Evolutionary conservation across 1,284 basidiomycete species (phyloP).

Genomic region (Phellinidium pouzarii): DNA sequence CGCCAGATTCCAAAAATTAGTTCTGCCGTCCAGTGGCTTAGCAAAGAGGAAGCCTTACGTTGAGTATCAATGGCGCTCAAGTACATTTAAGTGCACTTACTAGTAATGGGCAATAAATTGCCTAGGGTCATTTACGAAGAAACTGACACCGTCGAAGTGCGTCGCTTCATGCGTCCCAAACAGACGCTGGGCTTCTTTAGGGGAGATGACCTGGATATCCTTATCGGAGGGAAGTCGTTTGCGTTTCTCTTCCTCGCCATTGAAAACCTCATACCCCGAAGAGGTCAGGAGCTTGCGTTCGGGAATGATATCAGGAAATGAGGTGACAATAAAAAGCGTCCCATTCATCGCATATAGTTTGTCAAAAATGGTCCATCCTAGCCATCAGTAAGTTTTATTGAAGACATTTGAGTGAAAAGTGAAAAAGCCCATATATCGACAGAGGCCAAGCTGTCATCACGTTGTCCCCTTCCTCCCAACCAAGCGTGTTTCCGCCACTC

Average conservation of each 20-base stretch:
- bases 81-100: background rate
- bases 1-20: constrained; percentile 86
- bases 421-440: no score
- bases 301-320: constrained; percentile 48
- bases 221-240: constrained; percentile 62
- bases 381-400: background rate
- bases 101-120: constrained; percentile 82
- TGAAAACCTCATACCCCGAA: constrained; percentile 39
- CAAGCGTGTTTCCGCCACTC: no score
- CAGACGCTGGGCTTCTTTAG: constrained; percentile 56
- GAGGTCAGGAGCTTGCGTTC: constrained; percentile 52
- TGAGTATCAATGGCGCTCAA: background rate
- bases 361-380: constrained; percentile 73
- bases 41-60: background rate
- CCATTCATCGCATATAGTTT: constrained; percentile 72
- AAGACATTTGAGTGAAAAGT: background rate
- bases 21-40: constrained; percentile 73
- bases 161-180: constrained; percentile 44
- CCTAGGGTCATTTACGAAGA: constrained; percentile 73
- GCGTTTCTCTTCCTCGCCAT: constrained; percentile 31
- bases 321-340: constrained; percentile 66
- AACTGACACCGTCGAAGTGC: constrained; percentile 34
- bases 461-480: background rate
- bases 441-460: no score
- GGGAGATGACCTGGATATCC: constrained; percentile 70